These are phyloP conservation scores for Sphaerulina musiva DNA, from an alignment of 2,329 filamentous ascomycete species.

Conservation along the genomic window DNA sequence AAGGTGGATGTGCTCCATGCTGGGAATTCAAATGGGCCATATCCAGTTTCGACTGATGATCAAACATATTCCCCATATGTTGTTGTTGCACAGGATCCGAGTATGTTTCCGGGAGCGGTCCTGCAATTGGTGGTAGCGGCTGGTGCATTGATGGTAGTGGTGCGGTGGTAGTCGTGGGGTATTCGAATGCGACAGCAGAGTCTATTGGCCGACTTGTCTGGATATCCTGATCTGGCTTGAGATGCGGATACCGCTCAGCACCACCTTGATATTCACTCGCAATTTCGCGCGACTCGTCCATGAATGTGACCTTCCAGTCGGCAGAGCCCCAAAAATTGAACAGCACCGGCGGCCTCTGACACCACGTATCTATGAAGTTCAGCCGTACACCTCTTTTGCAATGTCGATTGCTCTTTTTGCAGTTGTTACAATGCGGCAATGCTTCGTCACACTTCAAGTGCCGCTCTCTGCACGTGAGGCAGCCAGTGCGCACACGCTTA, in stretches of 20 bases:
- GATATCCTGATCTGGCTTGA: conserved; percentile 13
- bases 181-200: conserved; percentile 28
- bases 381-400: conserved; percentile 82
- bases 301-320: conserved; percentile 69
- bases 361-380: conserved; percentile 84
- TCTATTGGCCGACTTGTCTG: conserved; percentile 22
- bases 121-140: conserved; percentile 47
- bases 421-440: conserved; percentile 63
- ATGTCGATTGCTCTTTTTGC: conserved; percentile 74
- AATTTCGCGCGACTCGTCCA: conserved; percentile 83
- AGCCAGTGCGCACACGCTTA: conserved; percentile 84
- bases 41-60: conserved; percentile 31
- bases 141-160: conserved; percentile 36
- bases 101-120: conserved; percentile 44
- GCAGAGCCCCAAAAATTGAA: conserved; percentile 51
- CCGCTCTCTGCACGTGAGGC: conserved; percentile 79
- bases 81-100: conserved; percentile 33
- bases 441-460: conserved; percentile 89
- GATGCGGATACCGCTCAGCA: conserved; percentile 58
- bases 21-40: conserved; percentile 26
- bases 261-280: conserved; percentile 86
- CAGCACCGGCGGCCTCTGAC: conserved; percentile 55
- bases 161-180: conserved; percentile 7
- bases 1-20: conserved; percentile 15
- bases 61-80: conserved; percentile 37